Conservation (phyloP, 148 eudicot genomes). For the Linanthus parryae region DNA sequence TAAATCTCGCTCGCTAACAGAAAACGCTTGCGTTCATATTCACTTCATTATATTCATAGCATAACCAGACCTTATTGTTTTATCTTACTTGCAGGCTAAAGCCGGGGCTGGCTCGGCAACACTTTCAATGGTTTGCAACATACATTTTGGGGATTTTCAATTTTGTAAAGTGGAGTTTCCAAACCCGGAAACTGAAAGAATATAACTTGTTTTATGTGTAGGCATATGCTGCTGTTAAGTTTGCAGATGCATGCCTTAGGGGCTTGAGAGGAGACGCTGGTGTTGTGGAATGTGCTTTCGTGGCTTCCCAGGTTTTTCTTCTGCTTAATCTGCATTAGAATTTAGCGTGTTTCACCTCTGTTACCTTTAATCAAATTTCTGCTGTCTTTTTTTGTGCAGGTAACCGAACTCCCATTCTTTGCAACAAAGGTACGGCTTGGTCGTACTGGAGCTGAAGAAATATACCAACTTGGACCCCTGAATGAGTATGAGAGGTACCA, state of each 20-base stretch:
- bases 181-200: too few species aligned
- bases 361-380: not conserved
- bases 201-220: too few species aligned
- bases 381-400: conserved; percentile 17
- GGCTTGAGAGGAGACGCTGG: conserved; percentile 92
- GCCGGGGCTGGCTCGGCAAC: conserved; percentile 98
- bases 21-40: too few species aligned
- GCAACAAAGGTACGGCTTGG: conserved; percentile 45
- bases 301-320: conserved; percentile 45
- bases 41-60: not conserved
- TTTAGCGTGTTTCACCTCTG: not conserved
- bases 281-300: conserved; percentile 55
- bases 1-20: too few species aligned
- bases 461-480: conserved; percentile 44
- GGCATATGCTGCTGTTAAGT: conserved; percentile 96
- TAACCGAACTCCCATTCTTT: conserved; percentile 50
- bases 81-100: conserved; percentile 60
- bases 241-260: conserved; percentile 87
- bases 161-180: too few species aligned
- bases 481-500: conserved; percentile 53
- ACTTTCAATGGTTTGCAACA: conserved; percentile 73
- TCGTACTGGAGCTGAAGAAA: conserved; percentile 45
- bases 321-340: not conserved
- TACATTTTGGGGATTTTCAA: not conserved
- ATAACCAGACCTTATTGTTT: not conserved